Base-by-base conservation (phyloP, 345 rosid genomes). In the Cardamine occulta region DNA sequence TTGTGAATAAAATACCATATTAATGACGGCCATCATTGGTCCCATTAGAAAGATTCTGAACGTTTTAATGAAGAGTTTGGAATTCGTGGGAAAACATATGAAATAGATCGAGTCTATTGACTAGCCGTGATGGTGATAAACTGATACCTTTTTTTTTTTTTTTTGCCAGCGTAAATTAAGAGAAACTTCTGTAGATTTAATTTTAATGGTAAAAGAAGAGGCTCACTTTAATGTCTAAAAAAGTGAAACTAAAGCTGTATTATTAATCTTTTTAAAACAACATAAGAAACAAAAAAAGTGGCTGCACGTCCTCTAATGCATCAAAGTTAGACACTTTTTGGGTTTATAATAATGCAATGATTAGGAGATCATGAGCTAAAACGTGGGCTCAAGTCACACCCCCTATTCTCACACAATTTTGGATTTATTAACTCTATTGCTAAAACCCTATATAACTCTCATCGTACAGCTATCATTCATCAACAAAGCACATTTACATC, bases 321-420 rank as follows among this genome's bases (percentile, higher is more conserved):
- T 26, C 49, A 45, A 56, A 57, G 7, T 2, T 15, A 47, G 23
- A 59, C 68, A 59, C 35, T 18, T 31, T 35, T 45, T 35, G 54
- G 40, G 54, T 17, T 17, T 35, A 44, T 67, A 19, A 59, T 62
- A 63, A 62, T 72, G 74, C 77, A 72, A 59, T 52, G 55, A 72
- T 31, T 58, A 58, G 67, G 29, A 45, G 29, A 44, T 39, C 42
- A 35, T 59, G 57, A 51, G 59, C 32, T 24, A 13, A 68, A 66
- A 65, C 85, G 84, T 84, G 85, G 76, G 28, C 8, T 79, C 81
- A 73, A 82, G 75, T 82, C 53, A 64, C 37, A 47, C 47, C 63
- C 74, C 55, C 53, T 66, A 42, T 72, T 59, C 73, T 39, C 63
- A 18, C 59, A 35, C 15, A 28, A 13, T 10, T 60, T 51, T 13